Evolutionary conservation across 495 filamentous ascomycete species (phyloP), one percentile per base, ranked within the genome.

Genomic region (Talaromyces proteolyticus): DNA sequence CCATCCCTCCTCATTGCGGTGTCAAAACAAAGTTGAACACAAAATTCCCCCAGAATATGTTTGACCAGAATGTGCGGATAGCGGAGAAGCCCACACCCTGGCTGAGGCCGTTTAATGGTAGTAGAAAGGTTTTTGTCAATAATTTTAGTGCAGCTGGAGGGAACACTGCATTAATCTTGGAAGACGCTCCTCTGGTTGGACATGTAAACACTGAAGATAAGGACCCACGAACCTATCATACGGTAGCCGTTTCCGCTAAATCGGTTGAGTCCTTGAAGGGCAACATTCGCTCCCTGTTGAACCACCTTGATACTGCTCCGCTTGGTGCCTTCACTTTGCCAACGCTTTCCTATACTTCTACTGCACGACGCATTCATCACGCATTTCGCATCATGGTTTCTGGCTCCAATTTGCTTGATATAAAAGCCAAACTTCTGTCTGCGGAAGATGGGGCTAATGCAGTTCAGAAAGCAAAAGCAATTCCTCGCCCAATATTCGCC

Each of bases 11-110:
- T 10, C 89, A 93, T 53, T 83, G 87, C 47, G 89, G 89, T 17
- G 91, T 92, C 72, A 92, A 93, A 71, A 80, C 73, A 7, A 79
- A 79, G 65, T 78, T 92, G 74, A 80, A 95, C 75, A 77, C 85
- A 69, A 85, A 78, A 23, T 92, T 91, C 70, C 88, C 89, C 1
- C 79, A 77, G 20, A 84, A 92, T 59, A 67, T 91, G 1, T 65
- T 66, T 0, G 75, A 89, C 47, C 83, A 88, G 21, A 46, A 49
- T 6, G 52, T 68, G 6, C 44, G 45, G 24, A 67, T 68, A 34
- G 56, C 63, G 12, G 34, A 46, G 0, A 48, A 54, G 21, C 44
- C 50, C 12, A 58, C 51, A 1, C 47, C 45, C 3, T 68, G 61
- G 61, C 34, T 68, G 20, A 21, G 42, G 4, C 71, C 82, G n/a